Evolutionary conservation across 345 rosid genomes (phyloP).

Genomic region (Adansonia digitata): DNA sequence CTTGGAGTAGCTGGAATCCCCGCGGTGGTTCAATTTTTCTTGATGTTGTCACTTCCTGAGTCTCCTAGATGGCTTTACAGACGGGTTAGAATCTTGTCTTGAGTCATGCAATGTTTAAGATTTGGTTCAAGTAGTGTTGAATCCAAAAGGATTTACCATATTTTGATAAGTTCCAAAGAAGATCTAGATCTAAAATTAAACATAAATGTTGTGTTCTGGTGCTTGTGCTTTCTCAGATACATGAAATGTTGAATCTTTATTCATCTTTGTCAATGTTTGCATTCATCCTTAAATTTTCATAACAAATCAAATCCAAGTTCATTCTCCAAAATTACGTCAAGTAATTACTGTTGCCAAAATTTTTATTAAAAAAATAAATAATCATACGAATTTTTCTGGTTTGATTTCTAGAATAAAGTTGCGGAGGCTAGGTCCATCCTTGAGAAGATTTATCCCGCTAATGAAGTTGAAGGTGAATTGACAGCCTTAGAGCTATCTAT

Average conservation of each 20-base stretch:
- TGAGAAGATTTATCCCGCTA: conserved; percentile 54
- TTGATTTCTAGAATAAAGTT: conserved; percentile 32
- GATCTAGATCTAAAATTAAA: too few species aligned
- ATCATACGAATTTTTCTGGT: not conserved
- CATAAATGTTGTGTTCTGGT: too few species aligned
- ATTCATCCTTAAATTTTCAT: too few species aligned
- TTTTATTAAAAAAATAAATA: not conserved
- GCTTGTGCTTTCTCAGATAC: too few species aligned
- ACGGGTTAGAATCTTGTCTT: conserved; percentile 23
- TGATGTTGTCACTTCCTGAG: conserved; percentile 73
- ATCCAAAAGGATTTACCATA: too few species aligned
- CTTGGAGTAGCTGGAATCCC: conserved; percentile 74
- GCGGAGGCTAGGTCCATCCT: conserved; percentile 57
- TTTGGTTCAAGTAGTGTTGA: not conserved
- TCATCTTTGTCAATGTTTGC: too few species aligned
- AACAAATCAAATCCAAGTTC: not conserved
- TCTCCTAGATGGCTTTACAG: conserved; percentile 88
- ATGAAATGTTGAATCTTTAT: too few species aligned
- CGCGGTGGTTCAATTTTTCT: conserved; percentile 51
- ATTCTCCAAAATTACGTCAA: not conserved
- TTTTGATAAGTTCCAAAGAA: not conserved
- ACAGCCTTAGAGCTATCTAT: conserved; percentile 43
- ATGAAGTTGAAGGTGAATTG: conserved; percentile 61
- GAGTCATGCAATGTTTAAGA: not conserved
- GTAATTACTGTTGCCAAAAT: not conserved